A percentile compares a stretch with the other conserved stretches of the same genome.
Evolutionary conservation across 371 early-diverging fungal genomes (phyloP).

Genomic region (Dichotomocladium elegans): DNA sequence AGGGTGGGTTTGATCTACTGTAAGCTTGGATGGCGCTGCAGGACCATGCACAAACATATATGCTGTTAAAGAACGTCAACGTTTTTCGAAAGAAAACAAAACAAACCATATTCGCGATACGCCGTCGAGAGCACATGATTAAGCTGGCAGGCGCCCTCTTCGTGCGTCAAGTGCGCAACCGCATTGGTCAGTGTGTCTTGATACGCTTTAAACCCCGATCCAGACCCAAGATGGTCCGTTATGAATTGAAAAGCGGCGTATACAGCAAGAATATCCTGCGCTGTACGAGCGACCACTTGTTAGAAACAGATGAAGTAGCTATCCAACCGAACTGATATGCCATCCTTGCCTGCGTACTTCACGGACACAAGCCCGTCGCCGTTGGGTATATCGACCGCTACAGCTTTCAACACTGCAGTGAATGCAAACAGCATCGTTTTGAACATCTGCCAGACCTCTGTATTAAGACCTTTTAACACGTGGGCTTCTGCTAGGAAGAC

Average conservation of each 20-base stretch:
- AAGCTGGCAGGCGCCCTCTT: conserved; percentile 29
- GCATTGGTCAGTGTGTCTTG: conserved; percentile 45
- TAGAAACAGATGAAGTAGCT: not conserved
- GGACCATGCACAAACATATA: not conserved
- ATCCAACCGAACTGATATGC: not conserved
- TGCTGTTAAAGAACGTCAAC: not conserved
- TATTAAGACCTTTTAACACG: conserved; percentile 12
- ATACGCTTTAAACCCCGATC: conserved; percentile 38
- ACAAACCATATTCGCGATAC: conserved; percentile 41
- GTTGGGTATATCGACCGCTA: conserved; percentile 33
- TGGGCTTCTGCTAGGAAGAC: conserved; percentile 6
- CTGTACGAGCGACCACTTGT: no score
- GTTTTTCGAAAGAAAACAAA: no score
- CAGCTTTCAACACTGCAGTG: conserved; percentile 35
- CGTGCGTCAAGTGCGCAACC: conserved; percentile 34
- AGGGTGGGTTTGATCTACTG: conserved; percentile 9
- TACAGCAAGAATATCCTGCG: conserved; percentile 30
- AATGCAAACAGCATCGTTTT: conserved; percentile 43
- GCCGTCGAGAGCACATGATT: conserved; percentile 26
- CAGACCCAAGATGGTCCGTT: conserved; percentile 30
- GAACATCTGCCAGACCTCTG: conserved; percentile 27
- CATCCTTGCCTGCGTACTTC: conserved; percentile 17
- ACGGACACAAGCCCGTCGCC: conserved; percentile 27
- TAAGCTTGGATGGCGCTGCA: conserved; percentile 16
- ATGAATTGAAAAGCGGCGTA: conserved; percentile 45